Evolutionary conservation across 768 basidiomycete genomes (phyloP), one percentile per base, ranked within the genome.

Genomic region (Lactarius deliciosus): DNA sequence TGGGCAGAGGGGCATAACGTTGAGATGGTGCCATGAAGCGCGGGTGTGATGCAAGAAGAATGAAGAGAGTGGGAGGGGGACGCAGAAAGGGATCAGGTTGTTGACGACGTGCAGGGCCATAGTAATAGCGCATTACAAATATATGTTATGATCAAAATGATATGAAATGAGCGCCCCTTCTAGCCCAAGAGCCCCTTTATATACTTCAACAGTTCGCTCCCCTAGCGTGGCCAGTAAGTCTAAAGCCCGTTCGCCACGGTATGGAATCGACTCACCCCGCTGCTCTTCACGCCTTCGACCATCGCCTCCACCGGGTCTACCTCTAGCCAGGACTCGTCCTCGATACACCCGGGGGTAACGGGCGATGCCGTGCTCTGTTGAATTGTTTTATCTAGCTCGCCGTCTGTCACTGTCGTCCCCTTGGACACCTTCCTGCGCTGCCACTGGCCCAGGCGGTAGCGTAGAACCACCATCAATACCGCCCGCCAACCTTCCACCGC

Each of bases 401-500:
- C 63, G 59, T 18, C 50, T 16, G 41, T 62, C 45, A 41, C 55
- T 13, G 41, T 62, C 45, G 38, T 50, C 5, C 53, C 38, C 61
- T 55, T 77, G 38, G 68, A 70, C 59, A 70, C 53, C 53, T 75
- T 75, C 63, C 75, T 75, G 57, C 84, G 84, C 69, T 80, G 80
- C 68, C 85, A 82, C 71, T 86, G 83, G 10, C 83, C 82, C 74
- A 87, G 78, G 7, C 88, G 88, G 71, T 89, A 84, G 28, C 91
- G 83, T 60, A 87, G 75, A 20, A 91, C 79, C 28, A 90, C 82
- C 8, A 83, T 82, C 65, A 92, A 75, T n/a, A 91, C 86, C 13
- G 91, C 91, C 41, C 87, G 81, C 92, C 92, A 94, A 18, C 92
- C 92, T 73, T 94, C 92, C 30, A 88, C 64, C 4, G 79, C 76